These are phyloP conservation scores for Metschnikowia amazonensis DNA, from an alignment of 805 yeast genomes.

Conservation along the genomic window DNA sequence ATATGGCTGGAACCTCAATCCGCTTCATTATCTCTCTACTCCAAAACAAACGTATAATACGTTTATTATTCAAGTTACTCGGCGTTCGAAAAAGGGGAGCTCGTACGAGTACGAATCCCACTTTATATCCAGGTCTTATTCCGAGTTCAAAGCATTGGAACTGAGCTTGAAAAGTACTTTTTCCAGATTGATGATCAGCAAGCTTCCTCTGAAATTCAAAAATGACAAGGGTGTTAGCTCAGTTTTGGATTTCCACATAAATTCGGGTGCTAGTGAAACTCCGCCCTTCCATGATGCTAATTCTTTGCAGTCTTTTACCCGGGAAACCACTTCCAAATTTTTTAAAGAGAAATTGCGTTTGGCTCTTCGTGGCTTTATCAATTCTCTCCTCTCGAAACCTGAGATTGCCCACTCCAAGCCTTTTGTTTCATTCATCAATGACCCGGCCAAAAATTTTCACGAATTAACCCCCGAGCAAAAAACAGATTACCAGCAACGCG, in stretches of 20 bases:
- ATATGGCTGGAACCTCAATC: slow-evolving; percentile 19
- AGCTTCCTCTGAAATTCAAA: slow-evolving; percentile 53
- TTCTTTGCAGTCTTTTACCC: not conserved
- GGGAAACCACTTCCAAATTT: slow-evolving; percentile 23
- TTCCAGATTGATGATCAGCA: slow-evolving; percentile 63
- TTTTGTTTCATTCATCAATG: slow-evolving; percentile 26
- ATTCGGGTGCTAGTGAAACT: not conserved
- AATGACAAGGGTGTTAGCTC: slow-evolving; percentile 28
- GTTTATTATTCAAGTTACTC: slow-evolving; percentile 47
- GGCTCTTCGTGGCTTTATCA: slow-evolving; percentile 70
- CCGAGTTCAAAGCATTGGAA: slow-evolving; percentile 62
- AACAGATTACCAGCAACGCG: slow-evolving; percentile 56
- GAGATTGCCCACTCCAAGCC: slow-evolving; percentile 52
- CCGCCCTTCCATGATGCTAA: not conserved
- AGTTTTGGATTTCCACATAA: not conserved
- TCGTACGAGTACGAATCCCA: slow-evolving; percentile 23
- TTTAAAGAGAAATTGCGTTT: slow-evolving; percentile 75
- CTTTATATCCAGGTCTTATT: slow-evolving; percentile 59
- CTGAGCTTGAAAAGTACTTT: slow-evolving; percentile 47
- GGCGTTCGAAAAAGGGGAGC: slow-evolving; percentile 14
- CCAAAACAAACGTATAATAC: slow-evolving; percentile 26
- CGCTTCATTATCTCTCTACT: slow-evolving; percentile 7
- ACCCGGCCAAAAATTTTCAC: slow-evolving; percentile 24
- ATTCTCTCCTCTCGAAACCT: slow-evolving; percentile 47
- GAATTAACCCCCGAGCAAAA: slow-evolving; percentile 41